These are phyloP conservation scores for Talaromyces adpressus DNA, from an alignment of 495 filamentous ascomycete species.

Conservation along the genomic window DNA sequence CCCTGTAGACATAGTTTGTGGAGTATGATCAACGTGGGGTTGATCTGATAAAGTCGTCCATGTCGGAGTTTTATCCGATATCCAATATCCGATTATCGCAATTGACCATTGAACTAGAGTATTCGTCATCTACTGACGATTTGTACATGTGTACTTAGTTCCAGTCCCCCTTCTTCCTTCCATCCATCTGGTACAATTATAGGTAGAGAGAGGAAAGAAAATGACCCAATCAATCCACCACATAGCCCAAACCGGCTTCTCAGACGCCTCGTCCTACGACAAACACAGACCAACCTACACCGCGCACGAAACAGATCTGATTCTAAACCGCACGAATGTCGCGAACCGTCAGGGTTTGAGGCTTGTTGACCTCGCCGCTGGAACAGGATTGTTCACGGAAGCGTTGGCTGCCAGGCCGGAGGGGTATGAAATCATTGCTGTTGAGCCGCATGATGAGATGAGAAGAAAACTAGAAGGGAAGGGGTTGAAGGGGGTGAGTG, in stretches of 20 bases:
- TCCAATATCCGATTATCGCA: constrained; percentile 1
- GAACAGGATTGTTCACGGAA: constrained; percentile 63
- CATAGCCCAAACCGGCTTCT: constrained; percentile 20
- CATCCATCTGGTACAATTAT: neutral
- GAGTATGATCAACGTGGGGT: neutral
- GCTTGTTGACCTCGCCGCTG: constrained; percentile 56
- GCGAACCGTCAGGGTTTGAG: constrained; percentile 18
- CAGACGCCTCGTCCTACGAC: constrained; percentile 50
- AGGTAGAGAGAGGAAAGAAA: neutral
- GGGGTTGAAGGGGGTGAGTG: constrained; percentile 37
- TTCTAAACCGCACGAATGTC: constrained; percentile 43
- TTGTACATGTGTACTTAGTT: neutral
- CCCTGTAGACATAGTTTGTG: neutral
- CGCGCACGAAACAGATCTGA: constrained; percentile 40
- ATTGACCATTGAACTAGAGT: neutral
- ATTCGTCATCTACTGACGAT: neutral
- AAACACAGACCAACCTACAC: constrained; percentile 56
- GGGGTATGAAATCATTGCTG: constrained; percentile 47
- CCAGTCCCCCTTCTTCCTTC: neutral
- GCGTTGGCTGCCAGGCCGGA: constrained; percentile 45
- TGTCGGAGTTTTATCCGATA: constrained; percentile 6
- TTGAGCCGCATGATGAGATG: constrained; percentile 59
- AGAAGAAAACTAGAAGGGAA: constrained; percentile 47
- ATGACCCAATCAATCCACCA: constrained; percentile 4
- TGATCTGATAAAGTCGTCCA: neutral